phyloP scores from a whole-genome alignment of 805 yeast species.

The Helenozyma baotianmanensis region DNA sequence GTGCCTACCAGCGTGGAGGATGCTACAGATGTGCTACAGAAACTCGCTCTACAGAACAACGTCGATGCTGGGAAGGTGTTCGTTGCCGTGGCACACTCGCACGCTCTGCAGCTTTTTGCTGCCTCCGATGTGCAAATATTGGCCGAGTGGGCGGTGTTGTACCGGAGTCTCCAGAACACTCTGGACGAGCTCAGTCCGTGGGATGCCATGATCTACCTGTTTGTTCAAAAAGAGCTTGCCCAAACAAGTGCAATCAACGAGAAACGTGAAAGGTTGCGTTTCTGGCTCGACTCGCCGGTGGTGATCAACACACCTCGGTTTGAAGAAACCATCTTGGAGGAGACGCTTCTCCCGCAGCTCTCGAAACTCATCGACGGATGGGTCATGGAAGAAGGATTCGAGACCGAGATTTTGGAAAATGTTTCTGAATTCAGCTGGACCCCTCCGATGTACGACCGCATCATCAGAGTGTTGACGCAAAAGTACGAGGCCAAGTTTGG shows the following conservation, averaged over 20 bases:
- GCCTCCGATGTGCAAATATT: neutral
- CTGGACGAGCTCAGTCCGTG: constrained; percentile 6
- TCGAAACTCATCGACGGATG: constrained; percentile 1
- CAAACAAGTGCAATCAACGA: neutral
- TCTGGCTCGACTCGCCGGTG: constrained; percentile 13
- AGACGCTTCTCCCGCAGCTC: constrained; percentile 5
- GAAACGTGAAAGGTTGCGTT: constrained; percentile 2
- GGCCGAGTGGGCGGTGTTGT: constrained; percentile 8
- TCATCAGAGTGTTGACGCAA: constrained; percentile 4
- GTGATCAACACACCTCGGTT: constrained; percentile 8
- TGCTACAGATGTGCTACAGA: constrained; percentile 1
- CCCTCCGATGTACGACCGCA: neutral
- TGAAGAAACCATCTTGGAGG: constrained; percentile 5
- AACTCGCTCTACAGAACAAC: constrained; percentile 2
- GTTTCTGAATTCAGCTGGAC: constrained; percentile 7
- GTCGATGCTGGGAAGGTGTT: constrained; percentile 4
- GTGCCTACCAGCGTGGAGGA: constrained; percentile 1
- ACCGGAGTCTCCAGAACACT: constrained; percentile 1
- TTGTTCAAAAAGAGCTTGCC: neutral
- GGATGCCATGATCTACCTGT: constrained; percentile 9
- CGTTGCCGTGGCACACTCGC: constrained; percentile 3
- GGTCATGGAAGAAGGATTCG: constrained; percentile 5
- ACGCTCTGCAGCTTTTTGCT: no score
- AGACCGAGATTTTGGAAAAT: constrained; percentile 4
- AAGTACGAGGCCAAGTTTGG: constrained; percentile 2